phyloP scores from a whole-genome alignment of 2,329 filamentous ascomycete genomes.

The Ascochyta koolunga region DNA sequence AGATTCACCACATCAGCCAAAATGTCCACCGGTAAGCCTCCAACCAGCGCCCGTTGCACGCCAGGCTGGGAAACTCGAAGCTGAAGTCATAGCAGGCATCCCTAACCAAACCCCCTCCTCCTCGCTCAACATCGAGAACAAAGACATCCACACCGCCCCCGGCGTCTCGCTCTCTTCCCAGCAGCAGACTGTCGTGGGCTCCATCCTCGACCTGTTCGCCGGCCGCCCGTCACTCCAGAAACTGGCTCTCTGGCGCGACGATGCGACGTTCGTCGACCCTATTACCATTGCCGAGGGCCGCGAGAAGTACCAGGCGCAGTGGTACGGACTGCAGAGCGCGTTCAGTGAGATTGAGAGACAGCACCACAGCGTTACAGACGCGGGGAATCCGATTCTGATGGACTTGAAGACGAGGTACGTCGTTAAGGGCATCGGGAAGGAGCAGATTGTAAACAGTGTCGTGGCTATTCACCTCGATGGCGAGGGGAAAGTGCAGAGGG shows the following conservation, averaged over 20 bases:
- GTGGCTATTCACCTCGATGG: slow-evolving; percentile 55
- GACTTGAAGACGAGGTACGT: slow-evolving; percentile 60
- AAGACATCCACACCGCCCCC: slow-evolving; percentile 58
- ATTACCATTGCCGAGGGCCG: slow-evolving; percentile 64
- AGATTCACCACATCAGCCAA: slow-evolving; percentile 24
- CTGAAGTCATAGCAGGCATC: slow-evolving; percentile 13
- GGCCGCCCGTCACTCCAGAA: slow-evolving; percentile 65
- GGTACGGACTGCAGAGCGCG: slow-evolving; percentile 65
- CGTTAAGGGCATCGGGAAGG: slow-evolving; percentile 59
- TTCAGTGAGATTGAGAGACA: slow-evolving; percentile 65
- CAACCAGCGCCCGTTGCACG: background rate
- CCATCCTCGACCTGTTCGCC: slow-evolving; percentile 67
- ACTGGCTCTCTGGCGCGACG: slow-evolving; percentile 64
- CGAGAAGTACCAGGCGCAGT: slow-evolving; percentile 59
- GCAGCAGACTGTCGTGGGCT: slow-evolving; percentile 63
- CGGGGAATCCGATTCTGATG: slow-evolving; percentile 66
- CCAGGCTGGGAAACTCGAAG: slow-evolving; percentile 2
- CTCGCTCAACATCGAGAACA: slow-evolving; percentile 59
- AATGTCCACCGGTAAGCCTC: slow-evolving; percentile 39
- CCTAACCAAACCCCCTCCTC: slow-evolving; percentile 6
- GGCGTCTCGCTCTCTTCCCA: slow-evolving; percentile 58
- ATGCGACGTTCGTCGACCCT: slow-evolving; percentile 64
- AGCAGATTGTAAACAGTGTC: slow-evolving; percentile 57
- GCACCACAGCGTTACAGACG: slow-evolving; percentile 59
- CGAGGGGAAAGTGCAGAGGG: slow-evolving; percentile 55